A percentile compares a stretch with the other conserved stretches of the same genome.
Conservation (phyloP, 306 rosid species). For the Cucurbita maxima region DNA sequence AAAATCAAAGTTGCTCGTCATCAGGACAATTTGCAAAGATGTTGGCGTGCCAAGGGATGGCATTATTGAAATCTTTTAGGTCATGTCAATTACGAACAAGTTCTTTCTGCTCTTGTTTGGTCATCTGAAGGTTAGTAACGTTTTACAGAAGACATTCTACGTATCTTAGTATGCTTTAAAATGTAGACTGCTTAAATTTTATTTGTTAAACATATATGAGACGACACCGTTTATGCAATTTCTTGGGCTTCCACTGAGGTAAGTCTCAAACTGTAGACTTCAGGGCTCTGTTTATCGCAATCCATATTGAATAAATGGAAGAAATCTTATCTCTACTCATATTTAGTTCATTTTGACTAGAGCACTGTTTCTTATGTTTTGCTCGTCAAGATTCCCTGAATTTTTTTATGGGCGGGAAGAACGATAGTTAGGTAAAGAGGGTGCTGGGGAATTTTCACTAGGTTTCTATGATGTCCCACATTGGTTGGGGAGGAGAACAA, state of each 20-base stretch:
- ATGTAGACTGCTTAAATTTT: not conserved
- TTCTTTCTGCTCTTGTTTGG: not conserved
- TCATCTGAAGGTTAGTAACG: not conserved
- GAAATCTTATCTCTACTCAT: not conserved
- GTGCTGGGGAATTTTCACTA: not conserved
- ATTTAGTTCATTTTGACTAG: not conserved
- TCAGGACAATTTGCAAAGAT: slow-evolving; percentile 37
- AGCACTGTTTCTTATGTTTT: not conserved
- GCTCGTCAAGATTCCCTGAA: not conserved
- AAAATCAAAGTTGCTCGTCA: slow-evolving; percentile 59
- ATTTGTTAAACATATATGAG: not conserved
- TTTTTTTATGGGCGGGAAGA: not conserved
- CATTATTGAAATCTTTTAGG: slow-evolving; percentile 40
- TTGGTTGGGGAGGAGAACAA: too few species aligned
- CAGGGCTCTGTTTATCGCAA: not conserved
- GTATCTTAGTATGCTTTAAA: not conserved
- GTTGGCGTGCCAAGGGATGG: slow-evolving; percentile 84
- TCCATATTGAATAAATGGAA: not conserved
- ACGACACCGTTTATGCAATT: not conserved
- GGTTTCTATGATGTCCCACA: too few species aligned
- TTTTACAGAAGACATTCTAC: not conserved
- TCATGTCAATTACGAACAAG: not conserved
- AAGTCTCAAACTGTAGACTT: not conserved
- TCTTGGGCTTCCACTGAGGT: not conserved
- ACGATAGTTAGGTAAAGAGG: not conserved